A percentile compares a stretch with the other conserved stretches of the same genome.
phyloP scores from a whole-genome alignment of 202 grass and related monocot species.

The Panicum hallii region DNA sequence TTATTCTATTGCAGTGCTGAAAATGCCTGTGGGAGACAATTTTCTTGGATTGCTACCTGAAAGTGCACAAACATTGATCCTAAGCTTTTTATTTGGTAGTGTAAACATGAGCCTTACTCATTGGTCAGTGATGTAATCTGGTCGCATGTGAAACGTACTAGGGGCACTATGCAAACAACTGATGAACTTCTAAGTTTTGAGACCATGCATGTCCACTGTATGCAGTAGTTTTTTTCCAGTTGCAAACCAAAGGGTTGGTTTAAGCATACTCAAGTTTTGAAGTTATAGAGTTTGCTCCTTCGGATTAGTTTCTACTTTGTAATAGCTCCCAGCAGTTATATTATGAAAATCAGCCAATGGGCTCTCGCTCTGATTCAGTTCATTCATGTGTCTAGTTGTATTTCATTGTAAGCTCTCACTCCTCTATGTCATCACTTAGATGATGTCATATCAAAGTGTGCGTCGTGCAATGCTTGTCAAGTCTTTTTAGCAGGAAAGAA shows the following conservation, averaged over 20 bases:
- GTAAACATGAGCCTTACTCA: conserved; percentile 15
- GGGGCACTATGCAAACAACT: neutral
- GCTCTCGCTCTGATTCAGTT: neutral
- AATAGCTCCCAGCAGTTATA: neutral
- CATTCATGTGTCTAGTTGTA: neutral
- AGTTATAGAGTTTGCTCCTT: neutral
- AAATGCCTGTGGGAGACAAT: neutral
- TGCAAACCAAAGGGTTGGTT: neutral
- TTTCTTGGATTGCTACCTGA: neutral
- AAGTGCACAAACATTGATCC: conserved; percentile 1
- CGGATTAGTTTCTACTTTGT: neutral
- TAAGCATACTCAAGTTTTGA: neutral
- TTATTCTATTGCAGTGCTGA: conserved; percentile 1
- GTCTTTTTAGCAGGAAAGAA: neutral
- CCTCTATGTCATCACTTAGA: neutral
- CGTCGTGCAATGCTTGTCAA: neutral
- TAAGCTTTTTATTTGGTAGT: neutral
- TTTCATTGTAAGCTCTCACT: neutral
- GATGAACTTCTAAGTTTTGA: conserved; percentile 7
- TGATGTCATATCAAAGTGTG: neutral
- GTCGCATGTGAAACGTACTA: neutral
- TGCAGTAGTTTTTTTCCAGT: neutral
- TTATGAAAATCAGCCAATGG: neutral
- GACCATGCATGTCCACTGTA: neutral
- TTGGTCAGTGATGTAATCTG: neutral